These are phyloP conservation scores for Trichomonas vaginalis DNA, from an alignment of 208 protist genomes.

Conservation along the genomic window DNA sequence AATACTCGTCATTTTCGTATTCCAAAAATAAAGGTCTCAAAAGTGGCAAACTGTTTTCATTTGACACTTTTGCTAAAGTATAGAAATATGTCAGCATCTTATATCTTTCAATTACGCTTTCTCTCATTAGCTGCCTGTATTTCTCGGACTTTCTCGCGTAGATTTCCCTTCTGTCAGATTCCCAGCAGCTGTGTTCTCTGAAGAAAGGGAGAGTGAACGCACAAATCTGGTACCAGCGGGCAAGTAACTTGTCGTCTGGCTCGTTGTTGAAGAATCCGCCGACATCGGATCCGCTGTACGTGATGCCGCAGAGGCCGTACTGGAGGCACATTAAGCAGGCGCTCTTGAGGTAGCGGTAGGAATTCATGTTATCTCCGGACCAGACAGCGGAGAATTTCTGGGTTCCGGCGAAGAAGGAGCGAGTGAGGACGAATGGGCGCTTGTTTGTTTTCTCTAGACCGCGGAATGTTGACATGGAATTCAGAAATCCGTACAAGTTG, in stretches of 20 bases:
- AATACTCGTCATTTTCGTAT: slow-evolving; percentile 58
- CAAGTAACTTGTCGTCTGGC: slow-evolving; percentile 73
- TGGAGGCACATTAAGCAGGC: slow-evolving; percentile 79
- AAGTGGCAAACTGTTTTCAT: slow-evolving; percentile 57
- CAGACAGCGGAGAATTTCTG: slow-evolving; percentile 85
- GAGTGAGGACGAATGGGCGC: slow-evolving; percentile 87
- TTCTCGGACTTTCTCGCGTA: slow-evolving; percentile 70
- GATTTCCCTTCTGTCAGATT: slow-evolving; percentile 85
- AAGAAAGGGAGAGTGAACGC: slow-evolving; percentile 86
- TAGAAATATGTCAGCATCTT: slow-evolving; percentile 81
- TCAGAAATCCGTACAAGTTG: slow-evolving; percentile 83
- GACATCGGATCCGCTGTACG: slow-evolving; percentile 80
- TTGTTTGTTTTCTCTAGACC: slow-evolving; percentile 54
- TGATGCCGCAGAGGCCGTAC: slow-evolving; percentile 71
- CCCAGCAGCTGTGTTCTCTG: slow-evolving; percentile 75
- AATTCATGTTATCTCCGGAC: slow-evolving; percentile 88
- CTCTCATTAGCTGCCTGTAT: slow-evolving; percentile 27
- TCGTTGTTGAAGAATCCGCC: slow-evolving; percentile 84
- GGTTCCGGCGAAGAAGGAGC: slow-evolving; percentile 87
- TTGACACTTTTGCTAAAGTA: slow-evolving; percentile 68
- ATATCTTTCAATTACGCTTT: slow-evolving; percentile 53
- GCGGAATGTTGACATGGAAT: slow-evolving; percentile 38
- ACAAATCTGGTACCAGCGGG: slow-evolving; percentile 85
- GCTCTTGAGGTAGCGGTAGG: slow-evolving; percentile 75
- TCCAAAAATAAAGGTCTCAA: slow-evolving; percentile 74